A percentile compares a stretch with the other conserved stretches of the same genome.
phyloP scores from a whole-genome alignment of 225 moss, liverwort and hornwort genomes.

The Thuidium tamariscinum region DNA sequence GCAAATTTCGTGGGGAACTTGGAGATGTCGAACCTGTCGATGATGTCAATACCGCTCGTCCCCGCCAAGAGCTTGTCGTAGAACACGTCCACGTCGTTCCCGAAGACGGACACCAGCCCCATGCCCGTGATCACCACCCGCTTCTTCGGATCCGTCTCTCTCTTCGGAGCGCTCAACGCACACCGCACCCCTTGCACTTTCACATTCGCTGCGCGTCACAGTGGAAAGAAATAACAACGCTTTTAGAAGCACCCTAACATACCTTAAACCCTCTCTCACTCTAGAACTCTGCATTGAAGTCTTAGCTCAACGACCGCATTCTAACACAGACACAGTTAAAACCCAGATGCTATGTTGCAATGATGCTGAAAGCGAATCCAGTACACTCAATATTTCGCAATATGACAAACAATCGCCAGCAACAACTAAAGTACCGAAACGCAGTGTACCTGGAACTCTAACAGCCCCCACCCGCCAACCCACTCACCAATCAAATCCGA shows the following conservation, averaged over 20 bases:
- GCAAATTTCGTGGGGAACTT: slow-evolving; percentile 91
- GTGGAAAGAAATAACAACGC: neutral
- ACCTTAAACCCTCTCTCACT: neutral
- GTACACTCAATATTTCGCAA: neutral
- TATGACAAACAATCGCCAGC: neutral
- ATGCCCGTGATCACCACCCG: slow-evolving; percentile 94
- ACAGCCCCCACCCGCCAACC: neutral
- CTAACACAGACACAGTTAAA: neutral
- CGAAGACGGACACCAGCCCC: slow-evolving; percentile 94
- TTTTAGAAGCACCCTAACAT: neutral
- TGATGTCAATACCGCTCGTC: slow-evolving; percentile 75
- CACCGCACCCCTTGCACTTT: slow-evolving; percentile 47
- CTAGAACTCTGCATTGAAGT: neutral
- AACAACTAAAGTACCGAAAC: neutral
- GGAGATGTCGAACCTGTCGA: slow-evolving; percentile 88
- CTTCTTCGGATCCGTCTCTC: slow-evolving; percentile 96
- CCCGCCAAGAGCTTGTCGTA: slow-evolving; percentile 82
- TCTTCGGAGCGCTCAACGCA: slow-evolving; percentile 57
- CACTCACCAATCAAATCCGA: neutral
- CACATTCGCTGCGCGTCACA: slow-evolving; percentile 4
- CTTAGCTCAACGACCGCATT: neutral
- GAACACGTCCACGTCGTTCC: slow-evolving; percentile 76
- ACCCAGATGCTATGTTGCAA: neutral
- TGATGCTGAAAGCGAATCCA: neutral
- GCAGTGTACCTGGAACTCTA: neutral